Evolutionary conservation across 1,284 basidiomycete genomes (phyloP).

Genomic region (Cerrena zonata): DNA sequence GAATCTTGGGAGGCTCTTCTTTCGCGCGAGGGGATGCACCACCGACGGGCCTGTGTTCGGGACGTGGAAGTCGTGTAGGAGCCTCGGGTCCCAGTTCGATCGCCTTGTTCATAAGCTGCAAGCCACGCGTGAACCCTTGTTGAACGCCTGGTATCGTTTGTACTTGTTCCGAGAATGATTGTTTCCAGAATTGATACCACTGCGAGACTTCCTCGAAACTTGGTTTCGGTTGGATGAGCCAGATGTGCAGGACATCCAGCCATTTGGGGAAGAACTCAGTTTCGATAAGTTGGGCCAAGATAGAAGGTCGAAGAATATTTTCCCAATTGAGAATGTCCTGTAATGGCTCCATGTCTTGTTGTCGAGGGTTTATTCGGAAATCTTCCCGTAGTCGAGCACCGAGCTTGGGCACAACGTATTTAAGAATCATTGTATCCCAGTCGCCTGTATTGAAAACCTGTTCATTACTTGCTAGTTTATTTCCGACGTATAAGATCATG

Average conservation of each 20-base stretch:
- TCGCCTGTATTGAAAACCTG: constrained; percentile 73
- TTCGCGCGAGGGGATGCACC: constrained; percentile 24
- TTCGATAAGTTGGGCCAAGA: constrained; percentile 79
- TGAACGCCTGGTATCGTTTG: constrained; percentile 59
- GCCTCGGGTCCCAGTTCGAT: constrained; percentile 78
- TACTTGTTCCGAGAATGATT: constrained; percentile 66
- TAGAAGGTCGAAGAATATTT: constrained; percentile 64
- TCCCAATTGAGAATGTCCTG: constrained; percentile 77
- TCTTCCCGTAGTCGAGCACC: constrained; percentile 74
- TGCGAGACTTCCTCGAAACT: constrained; percentile 86
- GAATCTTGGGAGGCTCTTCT: constrained; percentile 28
- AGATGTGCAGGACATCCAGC: constrained; percentile 85
- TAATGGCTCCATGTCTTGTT: constrained; percentile 83
- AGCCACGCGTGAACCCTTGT: constrained; percentile 76
- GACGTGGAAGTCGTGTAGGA: constrained; percentile 58
- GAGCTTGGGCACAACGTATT: constrained; percentile 87
- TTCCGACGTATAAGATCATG: neutral
- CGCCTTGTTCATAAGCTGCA: constrained; percentile 90
- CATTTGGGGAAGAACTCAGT: constrained; percentile 94
- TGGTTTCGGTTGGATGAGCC: constrained; percentile 80
- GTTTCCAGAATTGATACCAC: constrained; percentile 91
- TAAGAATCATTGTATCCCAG: constrained; percentile 88
- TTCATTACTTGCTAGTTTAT: constrained; percentile 3
- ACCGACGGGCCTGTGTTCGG: constrained; percentile 42
- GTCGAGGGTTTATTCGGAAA: constrained; percentile 82